Conservation (phyloP, 2,329 filamentous ascomycete genomes). For the Cladosporium cucumerinum region DNA sequence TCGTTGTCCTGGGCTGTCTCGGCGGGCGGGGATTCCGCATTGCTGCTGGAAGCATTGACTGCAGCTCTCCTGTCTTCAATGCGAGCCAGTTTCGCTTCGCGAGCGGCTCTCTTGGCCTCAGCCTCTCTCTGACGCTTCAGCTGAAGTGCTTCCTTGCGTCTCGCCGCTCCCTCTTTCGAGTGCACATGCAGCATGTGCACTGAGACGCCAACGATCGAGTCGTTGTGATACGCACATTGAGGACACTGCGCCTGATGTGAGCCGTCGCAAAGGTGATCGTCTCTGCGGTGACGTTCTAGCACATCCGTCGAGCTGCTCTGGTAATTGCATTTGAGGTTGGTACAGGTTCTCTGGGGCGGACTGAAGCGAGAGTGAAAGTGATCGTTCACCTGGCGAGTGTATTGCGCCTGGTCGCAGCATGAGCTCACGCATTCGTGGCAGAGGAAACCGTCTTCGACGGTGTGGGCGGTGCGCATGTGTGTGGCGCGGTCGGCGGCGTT, state of each 20-base stretch:
- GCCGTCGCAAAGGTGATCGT: neutral
- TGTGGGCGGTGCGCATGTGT: neutral
- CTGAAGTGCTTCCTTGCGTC: neutral
- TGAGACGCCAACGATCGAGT: neutral
- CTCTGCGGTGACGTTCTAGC: neutral
- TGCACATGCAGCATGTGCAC: neutral
- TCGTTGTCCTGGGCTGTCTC: neutral
- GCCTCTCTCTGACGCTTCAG: neutral
- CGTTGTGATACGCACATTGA: neutral
- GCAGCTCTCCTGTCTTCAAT: neutral
- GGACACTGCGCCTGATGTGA: neutral
- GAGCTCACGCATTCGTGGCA: constrained; percentile 4
- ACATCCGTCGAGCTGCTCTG: neutral
- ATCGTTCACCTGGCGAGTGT: neutral
- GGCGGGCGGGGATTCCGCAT: neutral
- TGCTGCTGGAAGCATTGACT: neutral
- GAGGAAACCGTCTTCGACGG: neutral
- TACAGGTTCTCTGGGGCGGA: neutral
- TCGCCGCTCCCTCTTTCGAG: neutral
- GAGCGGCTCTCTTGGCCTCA: neutral
- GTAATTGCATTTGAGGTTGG: neutral
- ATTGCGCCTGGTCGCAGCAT: neutral
- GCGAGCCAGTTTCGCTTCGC: neutral
- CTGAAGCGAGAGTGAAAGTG: neutral
- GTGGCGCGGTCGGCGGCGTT: neutral